Conservation (phyloP, 2,329 filamentous ascomycete genomes). For the Ceratocystis albifundus region DNA sequence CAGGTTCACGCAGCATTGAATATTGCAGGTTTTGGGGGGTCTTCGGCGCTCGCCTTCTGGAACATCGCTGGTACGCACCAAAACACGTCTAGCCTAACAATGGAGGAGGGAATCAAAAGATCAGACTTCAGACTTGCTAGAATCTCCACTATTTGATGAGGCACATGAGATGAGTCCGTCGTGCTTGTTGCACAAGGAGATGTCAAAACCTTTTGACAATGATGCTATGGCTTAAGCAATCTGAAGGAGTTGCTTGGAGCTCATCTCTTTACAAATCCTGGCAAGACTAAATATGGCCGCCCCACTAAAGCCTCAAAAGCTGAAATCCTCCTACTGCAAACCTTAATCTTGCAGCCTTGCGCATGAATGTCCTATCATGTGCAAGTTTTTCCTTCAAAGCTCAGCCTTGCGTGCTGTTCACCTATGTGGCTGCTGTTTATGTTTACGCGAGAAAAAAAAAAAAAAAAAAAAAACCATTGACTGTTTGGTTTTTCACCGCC, state of each 20-base stretch:
- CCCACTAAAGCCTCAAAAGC: constrained; percentile 1
- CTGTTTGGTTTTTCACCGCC: background rate
- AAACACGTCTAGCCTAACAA: background rate
- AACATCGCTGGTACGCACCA: background rate
- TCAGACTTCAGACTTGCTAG: background rate
- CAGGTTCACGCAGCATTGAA: background rate
- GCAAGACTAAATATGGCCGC: background rate
- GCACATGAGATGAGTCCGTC: background rate
- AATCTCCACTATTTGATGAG: background rate
- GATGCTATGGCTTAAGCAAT: background rate
- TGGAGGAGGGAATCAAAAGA: background rate
- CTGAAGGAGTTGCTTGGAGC: too few relatives aligned
- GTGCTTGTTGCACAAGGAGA: background rate
- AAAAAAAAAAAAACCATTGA: too few relatives aligned
- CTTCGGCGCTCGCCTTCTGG: constrained; percentile 5
- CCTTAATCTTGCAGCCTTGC: constrained; percentile 10
- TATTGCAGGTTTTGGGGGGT: background rate
- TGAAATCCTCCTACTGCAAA: background rate
- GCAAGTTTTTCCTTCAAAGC: too few relatives aligned
- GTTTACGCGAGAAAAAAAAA: background rate
- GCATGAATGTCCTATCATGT: background rate
- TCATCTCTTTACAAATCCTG: background rate
- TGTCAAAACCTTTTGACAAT: background rate
- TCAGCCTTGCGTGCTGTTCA: background rate
- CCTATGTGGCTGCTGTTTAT: background rate